Evolutionary conservation across 306 rosid genomes (phyloP), one percentile per base, ranked within the genome.

Genomic region (Quercus robur): DNA sequence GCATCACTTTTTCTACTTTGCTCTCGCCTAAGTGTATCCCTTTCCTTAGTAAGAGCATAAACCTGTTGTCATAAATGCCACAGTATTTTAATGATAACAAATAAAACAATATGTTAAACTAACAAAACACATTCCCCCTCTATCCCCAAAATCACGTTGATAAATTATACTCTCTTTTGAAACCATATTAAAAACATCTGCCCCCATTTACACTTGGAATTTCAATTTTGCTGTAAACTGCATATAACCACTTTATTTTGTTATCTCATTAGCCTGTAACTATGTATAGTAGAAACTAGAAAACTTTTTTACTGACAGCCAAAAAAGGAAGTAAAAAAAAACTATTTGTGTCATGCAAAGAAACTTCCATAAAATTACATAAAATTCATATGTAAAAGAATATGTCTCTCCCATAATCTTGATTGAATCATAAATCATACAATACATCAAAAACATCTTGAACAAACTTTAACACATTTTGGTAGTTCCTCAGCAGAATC

Each of bases 1-100:
- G 97, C 98, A 59, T 96, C 99, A 93, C 97, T 93, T 88, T 91
- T 96, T 83, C 80, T 96, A 90, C 19, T 96, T 76, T 96, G 99
- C 84, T 96, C 99, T 75, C 99, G 89, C 74, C 98, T 88, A 80
- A 93, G 97, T 1, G 97, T 89, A 86, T 96, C 99, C 83, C 99
- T 89, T 88, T 96, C 99, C 91, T 90, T 96, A 7, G 99, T 89
- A 75, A 96, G 98, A 78, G 99, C 91, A 84, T 96, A 96, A 71
- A 93, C 87, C 99, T 96, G 85, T 57, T 84, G 90, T 63, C 56
- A 68, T 66, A 79, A 80, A 79, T 69, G 56, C 21, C 76, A 77
- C 67, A 67, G 49, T 35, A 84, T 76, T 74, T 73, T 72, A 62
- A 30, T 38, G 35, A 71, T 41, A 51, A 56, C 54, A 68, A 77